Evolutionary conservation across 73 alveolate genomes (phyloP).

Genomic region (Paramecium primaurelia): DNA sequence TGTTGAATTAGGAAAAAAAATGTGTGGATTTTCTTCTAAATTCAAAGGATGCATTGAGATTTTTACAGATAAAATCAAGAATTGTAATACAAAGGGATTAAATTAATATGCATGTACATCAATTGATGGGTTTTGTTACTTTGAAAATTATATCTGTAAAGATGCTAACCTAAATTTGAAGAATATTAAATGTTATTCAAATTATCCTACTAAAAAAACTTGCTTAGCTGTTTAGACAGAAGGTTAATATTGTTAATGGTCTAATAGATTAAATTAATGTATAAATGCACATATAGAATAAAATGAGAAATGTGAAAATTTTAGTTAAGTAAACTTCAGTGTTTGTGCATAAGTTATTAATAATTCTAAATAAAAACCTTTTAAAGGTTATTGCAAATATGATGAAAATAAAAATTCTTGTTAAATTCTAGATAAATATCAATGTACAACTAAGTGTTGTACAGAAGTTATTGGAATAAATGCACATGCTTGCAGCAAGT

Average conservation of each 20-base stretch:
- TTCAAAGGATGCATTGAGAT: background rate
- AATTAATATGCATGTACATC: background rate
- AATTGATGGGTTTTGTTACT: background rate
- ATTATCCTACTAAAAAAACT: background rate
- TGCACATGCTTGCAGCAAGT: slow-evolving; percentile 1
- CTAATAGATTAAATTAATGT: background rate
- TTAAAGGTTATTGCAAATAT: background rate
- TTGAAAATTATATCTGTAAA: no score
- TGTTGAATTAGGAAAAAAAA: background rate
- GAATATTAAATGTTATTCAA: background rate
- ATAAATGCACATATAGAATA: background rate
- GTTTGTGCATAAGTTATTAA: background rate
- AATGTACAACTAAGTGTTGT: background rate
- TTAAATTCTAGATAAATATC: background rate
- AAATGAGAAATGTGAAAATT: background rate
- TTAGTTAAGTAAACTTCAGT: background rate
- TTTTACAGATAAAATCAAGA: background rate
- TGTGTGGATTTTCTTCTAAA: background rate
- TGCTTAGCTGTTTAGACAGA: background rate
- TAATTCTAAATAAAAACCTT: background rate
- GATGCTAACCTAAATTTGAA: no score
- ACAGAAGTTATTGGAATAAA: background rate
- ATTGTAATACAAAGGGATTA: background rate
- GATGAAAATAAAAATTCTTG: background rate
- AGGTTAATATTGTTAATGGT: background rate